Evolutionary conservation across 257 asterid genomes (phyloP), one percentile per base, ranked within the genome.

Genomic region (Ilex aquifolium): DNA sequence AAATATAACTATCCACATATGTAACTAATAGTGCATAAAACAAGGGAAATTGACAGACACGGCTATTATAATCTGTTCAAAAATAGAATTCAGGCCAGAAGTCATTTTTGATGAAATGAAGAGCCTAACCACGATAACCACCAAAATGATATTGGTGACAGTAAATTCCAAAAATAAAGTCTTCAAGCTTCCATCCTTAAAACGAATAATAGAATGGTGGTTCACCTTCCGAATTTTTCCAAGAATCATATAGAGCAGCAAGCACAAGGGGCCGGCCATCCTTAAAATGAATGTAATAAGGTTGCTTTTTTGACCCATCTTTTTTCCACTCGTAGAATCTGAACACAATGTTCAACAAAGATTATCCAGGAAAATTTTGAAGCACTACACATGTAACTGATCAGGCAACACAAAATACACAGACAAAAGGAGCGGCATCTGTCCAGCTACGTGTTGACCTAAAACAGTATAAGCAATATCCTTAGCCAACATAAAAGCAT

Each of bases 261-360:
- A 92, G 85, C 57, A 87, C 91, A 68, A 92, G 78, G 32, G 99
- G 95, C 31, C 83, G 88, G 9, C 78, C 94, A 81, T 92, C 97
- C 81, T 79, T 83, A 13, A 89, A 80, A 74, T 85, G 87, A 64
- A 89, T 62, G 78, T 85, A 82, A 77, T 85, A 92, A 30, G 97
- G 99, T 74, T 92, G 99, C 82, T 82, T 89, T 75, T 65, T 89
- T 11, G 95, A 78, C 17, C 96, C 97, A 67, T 83, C 95, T 50
- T 92, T 92, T 72, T 89, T 89, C 99, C 99, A 92, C 76, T 92
- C 96, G 62, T 89, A 92, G 72, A 89, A 92, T 67, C 99, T 91
- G 83, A 59, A 42, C n/a, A 64, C 36, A 67, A 27, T 57, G 65
- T 58, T 30, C 32, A 29, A 61, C 27, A 60, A 40, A 56, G n/a